Conservation (phyloP, 2,329 filamentous ascomycete genomes). For the Nemania serpens region DNA sequence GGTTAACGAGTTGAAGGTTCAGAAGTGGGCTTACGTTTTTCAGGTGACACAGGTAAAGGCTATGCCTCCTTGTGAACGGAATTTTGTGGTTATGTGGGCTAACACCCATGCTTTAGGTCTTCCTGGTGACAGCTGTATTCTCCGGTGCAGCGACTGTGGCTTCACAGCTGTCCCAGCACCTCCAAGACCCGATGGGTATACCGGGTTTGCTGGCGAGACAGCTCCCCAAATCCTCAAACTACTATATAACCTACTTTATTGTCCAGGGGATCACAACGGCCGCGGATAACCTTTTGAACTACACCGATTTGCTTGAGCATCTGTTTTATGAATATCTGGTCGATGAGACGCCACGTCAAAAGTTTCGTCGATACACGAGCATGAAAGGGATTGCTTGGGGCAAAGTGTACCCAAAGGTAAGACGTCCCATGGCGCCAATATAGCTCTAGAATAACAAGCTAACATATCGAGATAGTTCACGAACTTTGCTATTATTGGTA, state of each 20-base stretch:
- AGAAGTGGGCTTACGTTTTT: constrained; percentile 81
- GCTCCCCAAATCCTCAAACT: constrained; percentile 73
- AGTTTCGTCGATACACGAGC: constrained; percentile 67
- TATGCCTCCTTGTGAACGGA: background rate
- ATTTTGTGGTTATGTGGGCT: background rate
- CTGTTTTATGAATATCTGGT: constrained; percentile 67
- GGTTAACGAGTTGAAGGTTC: constrained; percentile 74
- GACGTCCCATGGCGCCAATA: background rate
- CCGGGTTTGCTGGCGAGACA: constrained; percentile 62
- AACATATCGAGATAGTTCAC: constrained; percentile 35
- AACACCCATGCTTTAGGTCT: constrained; percentile 64
- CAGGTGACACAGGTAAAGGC: constrained; percentile 62
- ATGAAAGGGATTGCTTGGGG: constrained; percentile 69
- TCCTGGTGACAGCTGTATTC: constrained; percentile 78
- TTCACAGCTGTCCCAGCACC: constrained; percentile 32
- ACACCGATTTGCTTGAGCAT: constrained; percentile 64
- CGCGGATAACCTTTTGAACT: constrained; percentile 67
- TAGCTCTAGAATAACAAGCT: background rate
- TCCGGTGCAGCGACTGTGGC: constrained; percentile 56
- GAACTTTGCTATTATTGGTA: constrained; percentile 43
- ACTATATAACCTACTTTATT: constrained; percentile 79
- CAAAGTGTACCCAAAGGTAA: constrained; percentile 64
- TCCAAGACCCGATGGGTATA: constrained; percentile 38
- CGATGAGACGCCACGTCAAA: constrained; percentile 72
- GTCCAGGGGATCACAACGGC: constrained; percentile 73